These are phyloP conservation scores for Crithidia thermophila DNA, from an alignment of 208 protist genomes.

Conservation along the genomic window DNA sequence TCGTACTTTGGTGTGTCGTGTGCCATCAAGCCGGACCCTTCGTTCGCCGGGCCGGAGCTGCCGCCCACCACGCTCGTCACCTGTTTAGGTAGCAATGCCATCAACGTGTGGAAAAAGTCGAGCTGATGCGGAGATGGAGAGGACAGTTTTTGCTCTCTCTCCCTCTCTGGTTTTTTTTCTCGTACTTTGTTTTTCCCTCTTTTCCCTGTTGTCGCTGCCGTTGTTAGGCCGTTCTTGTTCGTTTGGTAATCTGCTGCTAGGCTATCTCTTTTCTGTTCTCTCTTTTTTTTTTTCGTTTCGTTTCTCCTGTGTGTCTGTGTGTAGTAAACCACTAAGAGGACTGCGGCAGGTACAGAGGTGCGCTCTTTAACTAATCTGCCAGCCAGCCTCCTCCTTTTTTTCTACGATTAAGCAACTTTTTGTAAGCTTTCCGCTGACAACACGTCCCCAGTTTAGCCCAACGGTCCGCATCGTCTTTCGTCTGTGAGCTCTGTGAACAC, in stretches of 20 bases:
- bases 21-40: slow-evolving; percentile 78
- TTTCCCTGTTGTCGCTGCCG: background rate
- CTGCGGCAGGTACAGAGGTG: background rate
- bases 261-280: background rate
- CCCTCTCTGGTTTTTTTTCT: slow-evolving; percentile 15
- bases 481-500: no score
- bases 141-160: background rate
- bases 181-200: slow-evolving; percentile 3
- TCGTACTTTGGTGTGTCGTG: slow-evolving; percentile 86
- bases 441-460: no score
- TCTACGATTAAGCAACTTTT: no score
- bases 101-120: slow-evolving; percentile 90
- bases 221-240: background rate
- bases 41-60: slow-evolving; percentile 46
- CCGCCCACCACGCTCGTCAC: slow-evolving; percentile 81
- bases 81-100: slow-evolving; percentile 83
- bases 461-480: no score
- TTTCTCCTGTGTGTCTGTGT: no score
- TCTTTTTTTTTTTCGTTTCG: slow-evolving; percentile 17
- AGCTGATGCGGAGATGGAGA: slow-evolving; percentile 28
- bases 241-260: background rate
- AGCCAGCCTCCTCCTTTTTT: background rate
- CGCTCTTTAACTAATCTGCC: no score
- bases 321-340: no score
- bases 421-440: no score